These are phyloP conservation scores for Bacterosira constricta DNA, from an alignment of 108 stramenopile genomes.

Conservation along the genomic window DNA sequence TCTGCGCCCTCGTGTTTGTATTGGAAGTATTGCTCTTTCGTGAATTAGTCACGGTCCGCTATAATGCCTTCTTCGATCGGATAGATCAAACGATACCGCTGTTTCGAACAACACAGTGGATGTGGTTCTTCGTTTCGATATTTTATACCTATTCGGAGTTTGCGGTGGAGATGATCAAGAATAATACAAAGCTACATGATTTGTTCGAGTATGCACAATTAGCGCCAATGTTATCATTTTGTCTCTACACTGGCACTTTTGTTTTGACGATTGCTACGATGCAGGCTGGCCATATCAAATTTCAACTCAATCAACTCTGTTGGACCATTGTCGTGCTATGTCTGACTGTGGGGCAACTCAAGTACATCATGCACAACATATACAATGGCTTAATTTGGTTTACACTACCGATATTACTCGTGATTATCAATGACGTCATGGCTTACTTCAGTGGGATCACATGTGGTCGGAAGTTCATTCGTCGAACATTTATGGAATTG, in stretches of 20 bases:
- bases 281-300: conserved; percentile 89
- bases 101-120: conserved; percentile 98
- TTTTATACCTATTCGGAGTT: conserved; percentile 92
- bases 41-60: conserved; percentile 95
- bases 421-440: conserved; percentile 96
- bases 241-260: conserved; percentile 85
- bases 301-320: conserved; percentile 95
- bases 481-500: conserved; percentile 84
- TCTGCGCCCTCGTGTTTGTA: conserved; percentile 76
- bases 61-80: conserved; percentile 72
- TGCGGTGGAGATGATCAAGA: conserved; percentile 64
- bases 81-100: conserved; percentile 92
- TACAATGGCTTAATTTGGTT: conserved; percentile 99
- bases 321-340: conserved; percentile 95
- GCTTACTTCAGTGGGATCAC: conserved; percentile 95
- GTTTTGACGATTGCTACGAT: conserved; percentile 93
- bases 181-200: conserved; percentile 57
- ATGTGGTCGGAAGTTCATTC: conserved; percentile 92
- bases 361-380: conserved; percentile 95
- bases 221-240: conserved; percentile 67
- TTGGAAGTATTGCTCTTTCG: conserved; percentile 88
- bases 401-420: conserved; percentile 89
- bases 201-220: conserved; percentile 66
- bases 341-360: conserved; percentile 91
- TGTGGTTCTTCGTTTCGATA: conserved; percentile 93